Conservation (phyloP, 148 eudicot genomes). For the Vaccinium macrocarpon region DNA sequence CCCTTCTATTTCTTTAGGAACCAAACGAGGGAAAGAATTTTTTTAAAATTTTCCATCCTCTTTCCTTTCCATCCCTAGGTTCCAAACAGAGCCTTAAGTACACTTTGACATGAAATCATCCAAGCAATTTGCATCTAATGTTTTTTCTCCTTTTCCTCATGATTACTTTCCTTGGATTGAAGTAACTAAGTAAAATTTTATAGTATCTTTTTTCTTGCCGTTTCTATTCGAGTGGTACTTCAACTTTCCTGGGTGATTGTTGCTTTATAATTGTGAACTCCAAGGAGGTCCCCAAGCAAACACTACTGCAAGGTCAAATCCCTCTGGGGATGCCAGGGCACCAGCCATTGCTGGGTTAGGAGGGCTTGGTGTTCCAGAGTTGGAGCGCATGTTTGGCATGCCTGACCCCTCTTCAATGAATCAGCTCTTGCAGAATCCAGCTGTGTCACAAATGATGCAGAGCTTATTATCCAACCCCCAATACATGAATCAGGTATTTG, state of each 20-base stretch:
- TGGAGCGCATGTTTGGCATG: slow-evolving; percentile 50
- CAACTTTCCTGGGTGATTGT: slow-evolving; percentile 11
- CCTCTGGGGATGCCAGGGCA: slow-evolving; percentile 59
- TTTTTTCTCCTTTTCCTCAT: not conserved
- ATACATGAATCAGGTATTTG: slow-evolving; percentile 72
- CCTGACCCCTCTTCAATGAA: slow-evolving; percentile 58
- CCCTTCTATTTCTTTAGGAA: no score
- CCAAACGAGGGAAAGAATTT: no score
- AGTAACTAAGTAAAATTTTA: not conserved
- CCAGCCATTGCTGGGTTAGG: slow-evolving; percentile 65
- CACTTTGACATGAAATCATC: not conserved
- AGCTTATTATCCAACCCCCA: slow-evolving; percentile 83
- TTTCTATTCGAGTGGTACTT: not conserved
- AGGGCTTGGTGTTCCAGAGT: slow-evolving; percentile 64
- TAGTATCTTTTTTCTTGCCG: not conserved
- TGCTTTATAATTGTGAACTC: slow-evolving; percentile 11
- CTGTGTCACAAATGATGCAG: slow-evolving; percentile 92
- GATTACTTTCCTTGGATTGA: not conserved
- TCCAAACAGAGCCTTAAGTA: no score
- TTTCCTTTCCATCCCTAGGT: no score
- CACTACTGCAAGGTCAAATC: slow-evolving; percentile 53
- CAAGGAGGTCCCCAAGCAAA: slow-evolving; percentile 65
- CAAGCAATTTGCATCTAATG: not conserved
- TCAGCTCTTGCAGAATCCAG: slow-evolving; percentile 86
- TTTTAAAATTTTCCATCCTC: no score